phyloP scores from a whole-genome alignment of 1,284 basidiomycete species.

The Kwoniella shivajii region DNA sequence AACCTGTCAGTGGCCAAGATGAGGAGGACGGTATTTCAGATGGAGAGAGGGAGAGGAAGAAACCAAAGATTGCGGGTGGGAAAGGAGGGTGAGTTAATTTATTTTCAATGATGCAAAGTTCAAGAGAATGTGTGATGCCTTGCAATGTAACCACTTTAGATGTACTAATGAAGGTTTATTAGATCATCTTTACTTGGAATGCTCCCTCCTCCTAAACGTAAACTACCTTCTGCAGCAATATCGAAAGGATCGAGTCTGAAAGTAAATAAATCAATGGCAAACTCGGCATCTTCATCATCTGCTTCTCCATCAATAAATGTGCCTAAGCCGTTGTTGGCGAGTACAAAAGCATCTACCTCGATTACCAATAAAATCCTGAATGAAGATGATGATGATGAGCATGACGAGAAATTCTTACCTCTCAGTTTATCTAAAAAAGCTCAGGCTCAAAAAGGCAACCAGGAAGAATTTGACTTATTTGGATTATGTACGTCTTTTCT shows the following conservation, averaged over 20 bases:
- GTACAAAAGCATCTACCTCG: constrained; percentile 1
- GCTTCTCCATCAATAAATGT: neutral
- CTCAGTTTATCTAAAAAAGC: constrained; percentile 24
- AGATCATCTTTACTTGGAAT: constrained; percentile 51
- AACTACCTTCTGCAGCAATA: constrained; percentile 27
- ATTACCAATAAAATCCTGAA: neutral
- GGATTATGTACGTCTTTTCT: constrained; percentile 41
- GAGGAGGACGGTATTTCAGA: constrained; percentile 15
- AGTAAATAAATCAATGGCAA: constrained; percentile 41
- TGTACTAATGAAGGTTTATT: neutral
- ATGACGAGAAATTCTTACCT: constrained; percentile 23
- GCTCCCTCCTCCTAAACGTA: constrained; percentile 53
- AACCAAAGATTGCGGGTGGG: constrained; percentile 26
- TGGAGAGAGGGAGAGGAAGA: constrained; percentile 30
- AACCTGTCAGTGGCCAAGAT: constrained; percentile 2
- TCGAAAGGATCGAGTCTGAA: constrained; percentile 21
- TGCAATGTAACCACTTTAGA: neutral
- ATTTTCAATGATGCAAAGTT: constrained; percentile 1
- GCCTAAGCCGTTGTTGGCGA: constrained; percentile 4
- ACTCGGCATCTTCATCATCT: constrained; percentile 5
- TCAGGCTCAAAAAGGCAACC: constrained; percentile 21
- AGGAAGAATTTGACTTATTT: constrained; percentile 47
- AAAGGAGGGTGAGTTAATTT: constrained; percentile 32
- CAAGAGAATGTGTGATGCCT: neutral
- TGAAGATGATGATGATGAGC: constrained; percentile 34